Base-by-base conservation (phyloP, 1,284 basidiomycete genomes). In the Tylopilus orsonianus region DNA sequence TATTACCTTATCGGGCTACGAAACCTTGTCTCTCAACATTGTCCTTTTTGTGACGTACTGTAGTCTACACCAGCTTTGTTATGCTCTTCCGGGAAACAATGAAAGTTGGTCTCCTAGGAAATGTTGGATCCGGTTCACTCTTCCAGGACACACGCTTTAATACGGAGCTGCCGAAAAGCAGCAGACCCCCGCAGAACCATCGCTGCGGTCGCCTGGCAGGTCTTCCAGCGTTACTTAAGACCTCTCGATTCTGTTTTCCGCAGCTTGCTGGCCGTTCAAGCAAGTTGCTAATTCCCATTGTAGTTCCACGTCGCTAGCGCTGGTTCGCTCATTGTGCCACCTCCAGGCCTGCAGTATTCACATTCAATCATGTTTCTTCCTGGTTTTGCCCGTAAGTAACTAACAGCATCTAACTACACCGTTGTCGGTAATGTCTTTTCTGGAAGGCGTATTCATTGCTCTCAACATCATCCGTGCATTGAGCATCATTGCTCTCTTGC, bases 381-480 rank as follows among this genome's bases (percentile, higher is more conserved):
- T 49, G 70, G 73, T 62, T 75, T 75, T 56, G 74, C 74, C 44
- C 71, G 77, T 77, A 56, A 62, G 75, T 72, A n/a, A 16, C 27
- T n/a, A 22, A 13, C 20, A 8, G 24, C n/a, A 29, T 35, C 18
- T 42, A 26, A 36, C 18, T 14, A 38, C 14, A 26, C 19, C 34
- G 18, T 24, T 26, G n/a, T 41, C 22, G 18, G 1, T 10, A 48
- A 20, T 18, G 7, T 26, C 40, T 18, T 38, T 42, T 46, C 8
- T 50, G n/a, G n/a, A n/a, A 87, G 83, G 81, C 58, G 60, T 77
- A 55, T 95, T 94, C 72, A 77, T 91, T 58, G 78, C 75, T 49
- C 80, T 95, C 63, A 95, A 95, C 64, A 71, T 71, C 58, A 72
- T 93, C 57, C 87, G 93, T 40, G 71, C 75, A 13, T 67, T 96